phyloP scores from a whole-genome alignment of 75 land plant genomes.

The Gnetum montanum region DNA sequence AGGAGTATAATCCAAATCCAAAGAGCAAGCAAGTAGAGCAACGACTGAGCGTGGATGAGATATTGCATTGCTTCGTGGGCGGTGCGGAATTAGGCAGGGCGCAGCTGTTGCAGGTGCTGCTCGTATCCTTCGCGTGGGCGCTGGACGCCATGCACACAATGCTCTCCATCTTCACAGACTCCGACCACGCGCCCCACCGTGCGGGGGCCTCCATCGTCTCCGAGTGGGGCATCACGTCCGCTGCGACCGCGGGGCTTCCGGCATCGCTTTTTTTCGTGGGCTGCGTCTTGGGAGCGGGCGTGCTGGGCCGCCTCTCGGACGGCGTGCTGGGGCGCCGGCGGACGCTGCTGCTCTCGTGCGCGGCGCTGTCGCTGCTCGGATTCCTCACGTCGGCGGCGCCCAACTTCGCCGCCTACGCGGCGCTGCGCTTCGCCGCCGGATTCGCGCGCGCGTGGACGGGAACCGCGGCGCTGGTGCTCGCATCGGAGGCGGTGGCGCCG shows the following conservation, averaged over 20 bases:
- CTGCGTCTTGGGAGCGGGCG: conserved; percentile 28
- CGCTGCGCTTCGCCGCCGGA: conserved; percentile 34
- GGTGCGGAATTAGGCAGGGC: conserved; percentile 23
- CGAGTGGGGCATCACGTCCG: conserved; percentile 39
- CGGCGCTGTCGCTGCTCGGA: conserved; percentile 14
- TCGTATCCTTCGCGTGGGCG: conserved; percentile 30
- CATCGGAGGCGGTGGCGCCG: conserved; percentile 40
- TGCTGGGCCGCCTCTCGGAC: conserved; percentile 31
- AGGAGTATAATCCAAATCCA: too few relatives aligned
- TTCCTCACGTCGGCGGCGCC: conserved; percentile 37
- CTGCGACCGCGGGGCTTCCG: conserved; percentile 58
- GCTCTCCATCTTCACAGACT: conserved; percentile 39
- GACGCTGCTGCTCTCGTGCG: conserved; percentile 23
- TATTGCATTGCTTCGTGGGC: conserved; percentile 30
- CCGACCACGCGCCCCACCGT: conserved; percentile 4
- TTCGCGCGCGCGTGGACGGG: conserved; percentile 35
- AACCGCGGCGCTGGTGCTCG: conserved; percentile 26
- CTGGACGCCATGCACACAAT: conserved; percentile 38
- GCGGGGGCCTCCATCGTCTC: conserved; percentile 46
- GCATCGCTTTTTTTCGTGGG: conserved; percentile 41
- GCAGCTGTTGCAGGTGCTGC: conserved; percentile 26
- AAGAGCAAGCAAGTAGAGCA: not conserved
- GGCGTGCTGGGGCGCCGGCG: conserved; percentile 27
- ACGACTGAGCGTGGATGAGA: conserved; percentile 24
- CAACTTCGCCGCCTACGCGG: conserved; percentile 26